Conservation (phyloP, 1,139 yeast genomes). For the Candida sojae region DNA sequence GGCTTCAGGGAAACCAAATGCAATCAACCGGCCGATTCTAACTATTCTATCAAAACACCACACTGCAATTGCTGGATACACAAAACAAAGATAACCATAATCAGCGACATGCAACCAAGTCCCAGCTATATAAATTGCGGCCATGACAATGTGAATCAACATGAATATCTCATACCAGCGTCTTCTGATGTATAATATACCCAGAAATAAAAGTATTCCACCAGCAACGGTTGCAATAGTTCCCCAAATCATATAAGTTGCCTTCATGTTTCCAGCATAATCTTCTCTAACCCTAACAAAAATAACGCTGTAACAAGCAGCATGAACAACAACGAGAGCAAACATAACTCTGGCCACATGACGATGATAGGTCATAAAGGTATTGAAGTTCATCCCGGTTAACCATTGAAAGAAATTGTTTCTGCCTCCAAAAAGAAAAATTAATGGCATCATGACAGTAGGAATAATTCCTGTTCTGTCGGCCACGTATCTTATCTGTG, state of each 20-base stretch:
- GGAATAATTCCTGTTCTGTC: slow-evolving; percentile 38
- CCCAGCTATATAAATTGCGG: slow-evolving; percentile 41
- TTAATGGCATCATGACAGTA: slow-evolving; percentile 31
- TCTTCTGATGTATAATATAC: slow-evolving; percentile 41
- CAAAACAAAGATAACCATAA: slow-evolving; percentile 41
- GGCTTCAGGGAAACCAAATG: slow-evolving; percentile 44
- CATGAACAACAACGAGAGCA: slow-evolving; percentile 31
- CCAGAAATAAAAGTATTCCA: slow-evolving; percentile 35
- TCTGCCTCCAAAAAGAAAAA: slow-evolving; percentile 18
- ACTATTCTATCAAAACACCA: slow-evolving; percentile 47
- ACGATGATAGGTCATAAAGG: slow-evolving; percentile 38
- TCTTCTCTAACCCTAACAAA: slow-evolving; percentile 7
- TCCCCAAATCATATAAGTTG: slow-evolving; percentile 32
- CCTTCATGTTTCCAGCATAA: slow-evolving; percentile 18
- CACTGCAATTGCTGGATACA: slow-evolving; percentile 40
- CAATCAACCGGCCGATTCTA: slow-evolving; percentile 33
- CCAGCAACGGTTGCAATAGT: slow-evolving; percentile 34
- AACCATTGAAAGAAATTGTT: slow-evolving; percentile 45
- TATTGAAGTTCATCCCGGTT: slow-evolving; percentile 39
- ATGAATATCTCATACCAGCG: slow-evolving; percentile 46
- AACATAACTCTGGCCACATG: slow-evolving; percentile 39
- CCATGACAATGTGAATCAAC: slow-evolving; percentile 40
- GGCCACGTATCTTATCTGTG: slow-evolving; percentile 29
- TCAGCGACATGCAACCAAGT: slow-evolving; percentile 43
- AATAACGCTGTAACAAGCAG: slow-evolving; percentile 37